phyloP scores from a whole-genome alignment of 2,329 filamentous ascomycete species.

The Aspergillus aculeatinus region DNA sequence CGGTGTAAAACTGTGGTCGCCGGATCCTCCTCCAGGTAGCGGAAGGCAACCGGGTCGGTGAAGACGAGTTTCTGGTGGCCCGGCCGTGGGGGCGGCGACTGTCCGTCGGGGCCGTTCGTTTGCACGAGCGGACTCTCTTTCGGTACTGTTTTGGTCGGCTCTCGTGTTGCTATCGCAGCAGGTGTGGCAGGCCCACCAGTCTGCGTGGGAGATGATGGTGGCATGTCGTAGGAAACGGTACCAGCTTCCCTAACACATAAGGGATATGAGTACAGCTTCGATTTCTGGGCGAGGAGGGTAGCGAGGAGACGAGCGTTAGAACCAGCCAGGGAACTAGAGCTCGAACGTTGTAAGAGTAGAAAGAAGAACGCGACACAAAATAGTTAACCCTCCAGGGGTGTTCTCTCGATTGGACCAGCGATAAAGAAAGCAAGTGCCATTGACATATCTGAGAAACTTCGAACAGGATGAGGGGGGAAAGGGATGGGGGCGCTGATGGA shows the following conservation, averaged over 20 bases:
- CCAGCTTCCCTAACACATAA: conserved; percentile 13
- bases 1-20: conserved; percentile 73
- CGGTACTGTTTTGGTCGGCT: conserved; percentile 26
- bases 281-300: conserved; percentile 4
- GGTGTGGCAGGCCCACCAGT: conserved; percentile 23
- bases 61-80: conserved; percentile 61
- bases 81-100: conserved; percentile 22
- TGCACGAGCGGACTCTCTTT: conserved; percentile 24
- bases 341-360: conserved; percentile 10
- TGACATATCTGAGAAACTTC: conserved; percentile 28
- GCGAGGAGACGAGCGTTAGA: background rate
- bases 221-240: conserved; percentile 15
- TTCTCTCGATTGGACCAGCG: conserved; percentile 23
- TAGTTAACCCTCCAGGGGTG: conserved; percentile 28
- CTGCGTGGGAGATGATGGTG: conserved; percentile 21
- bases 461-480: background rate
- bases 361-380: conserved; percentile 17
- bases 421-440: conserved; percentile 17
- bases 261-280: conserved; percentile 3
- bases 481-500: conserved; percentile 9
- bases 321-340: background rate
- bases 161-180: conserved; percentile 24
- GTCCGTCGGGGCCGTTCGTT: conserved; percentile 15
- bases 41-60: conserved; percentile 65
- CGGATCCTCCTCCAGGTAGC: conserved; percentile 81